These are phyloP conservation scores for Umbelopsis vinacea DNA, from an alignment of 192 early-diverging fungal species.

Conservation along the genomic window DNA sequence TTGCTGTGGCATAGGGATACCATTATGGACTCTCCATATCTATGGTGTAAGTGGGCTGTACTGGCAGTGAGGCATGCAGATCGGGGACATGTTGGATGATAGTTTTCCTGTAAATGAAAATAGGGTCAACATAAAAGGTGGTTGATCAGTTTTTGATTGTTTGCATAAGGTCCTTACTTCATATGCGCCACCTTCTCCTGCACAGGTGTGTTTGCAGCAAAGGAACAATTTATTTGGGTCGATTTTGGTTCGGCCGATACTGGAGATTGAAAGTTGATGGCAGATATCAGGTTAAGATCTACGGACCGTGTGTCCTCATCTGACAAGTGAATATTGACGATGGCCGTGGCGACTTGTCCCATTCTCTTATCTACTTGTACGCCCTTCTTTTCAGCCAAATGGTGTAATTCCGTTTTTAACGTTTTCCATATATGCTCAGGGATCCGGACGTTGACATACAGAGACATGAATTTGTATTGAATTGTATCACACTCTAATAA, in stretches of 20 bases:
- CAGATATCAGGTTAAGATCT: background rate
- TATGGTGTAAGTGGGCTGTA: background rate
- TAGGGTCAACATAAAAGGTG: background rate
- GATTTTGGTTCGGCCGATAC: background rate
- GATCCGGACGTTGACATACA: constrained; percentile 13
- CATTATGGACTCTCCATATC: background rate
- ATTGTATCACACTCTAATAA: background rate
- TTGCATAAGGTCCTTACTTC: background rate
- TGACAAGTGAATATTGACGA: background rate
- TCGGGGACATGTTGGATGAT: constrained; percentile 7
- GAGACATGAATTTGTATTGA: background rate
- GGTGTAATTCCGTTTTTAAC: background rate
- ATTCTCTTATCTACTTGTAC: constrained; percentile 8
- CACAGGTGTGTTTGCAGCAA: background rate
- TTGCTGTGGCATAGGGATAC: too few species aligned
- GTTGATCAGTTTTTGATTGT: background rate
- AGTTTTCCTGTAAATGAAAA: background rate
- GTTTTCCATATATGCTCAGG: constrained; percentile 7
- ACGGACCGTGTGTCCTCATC: background rate
- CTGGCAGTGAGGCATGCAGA: background rate
- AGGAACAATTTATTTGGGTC: background rate
- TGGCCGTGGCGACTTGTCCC: constrained; percentile 3
- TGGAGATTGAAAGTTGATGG: background rate
- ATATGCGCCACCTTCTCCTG: constrained; percentile 17
- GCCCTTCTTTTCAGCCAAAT: background rate